These are phyloP conservation scores for Talaromyces trachyspermus DNA, from an alignment of 495 filamentous ascomycete species.

Conservation along the genomic window DNA sequence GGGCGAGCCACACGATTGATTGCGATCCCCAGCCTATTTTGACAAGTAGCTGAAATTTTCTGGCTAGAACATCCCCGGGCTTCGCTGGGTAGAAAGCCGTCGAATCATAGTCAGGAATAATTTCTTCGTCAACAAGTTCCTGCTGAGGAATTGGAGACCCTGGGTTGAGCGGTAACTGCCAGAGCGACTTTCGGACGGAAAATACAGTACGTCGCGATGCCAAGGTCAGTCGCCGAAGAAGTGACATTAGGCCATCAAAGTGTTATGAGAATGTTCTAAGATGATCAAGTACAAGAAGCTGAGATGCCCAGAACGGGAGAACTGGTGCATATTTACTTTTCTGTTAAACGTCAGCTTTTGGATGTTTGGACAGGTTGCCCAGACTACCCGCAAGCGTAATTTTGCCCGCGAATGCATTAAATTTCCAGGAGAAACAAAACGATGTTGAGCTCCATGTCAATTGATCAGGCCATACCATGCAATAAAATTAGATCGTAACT, in stretches of 20 bases:
- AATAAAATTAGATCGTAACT: too few species aligned
- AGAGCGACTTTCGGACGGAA: not conserved
- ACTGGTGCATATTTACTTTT: too few species aligned
- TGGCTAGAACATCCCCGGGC: conserved; percentile 30
- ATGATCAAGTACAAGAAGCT: too few species aligned
- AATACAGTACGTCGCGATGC: not conserved
- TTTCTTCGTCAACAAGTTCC: conserved; percentile 29
- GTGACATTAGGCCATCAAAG: not conserved
- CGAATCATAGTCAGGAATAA: conserved; percentile 28
- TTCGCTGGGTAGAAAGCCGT: conserved; percentile 36
- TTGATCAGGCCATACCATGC: too few species aligned
- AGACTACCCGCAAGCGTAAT: too few species aligned
- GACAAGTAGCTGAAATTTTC: conserved; percentile 30
- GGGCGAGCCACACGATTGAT: conserved; percentile 43
- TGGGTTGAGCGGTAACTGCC: conserved; percentile 1
- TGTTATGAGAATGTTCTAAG: not conserved
- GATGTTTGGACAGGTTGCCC: too few species aligned
- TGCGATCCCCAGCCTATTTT: conserved; percentile 40
- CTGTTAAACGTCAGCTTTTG: too few species aligned
- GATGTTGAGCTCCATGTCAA: too few species aligned
- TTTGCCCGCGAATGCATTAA: too few species aligned
- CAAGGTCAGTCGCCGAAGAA: not conserved
- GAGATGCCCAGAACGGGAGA: too few species aligned
- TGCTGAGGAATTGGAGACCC: conserved; percentile 20
- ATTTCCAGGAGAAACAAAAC: too few species aligned